Evolutionary conservation across 805 yeast genomes (phyloP).

Genomic region (Cyberlindnera sargentensis): DNA sequence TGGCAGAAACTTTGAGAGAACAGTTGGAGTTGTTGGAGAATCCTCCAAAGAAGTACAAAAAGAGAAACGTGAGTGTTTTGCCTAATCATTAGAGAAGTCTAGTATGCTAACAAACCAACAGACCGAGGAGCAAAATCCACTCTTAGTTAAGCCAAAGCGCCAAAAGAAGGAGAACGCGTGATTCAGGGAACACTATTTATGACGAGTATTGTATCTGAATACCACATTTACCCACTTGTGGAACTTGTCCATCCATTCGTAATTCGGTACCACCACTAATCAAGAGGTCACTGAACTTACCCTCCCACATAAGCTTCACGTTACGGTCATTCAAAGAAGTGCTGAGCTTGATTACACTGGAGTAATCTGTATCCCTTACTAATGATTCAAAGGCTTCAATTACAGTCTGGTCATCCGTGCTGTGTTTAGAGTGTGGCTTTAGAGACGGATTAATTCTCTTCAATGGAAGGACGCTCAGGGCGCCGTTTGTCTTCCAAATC

Average conservation of each 20-base stretch:
- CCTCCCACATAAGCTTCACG: conserved; percentile 77
- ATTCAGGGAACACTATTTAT: conserved; percentile 14
- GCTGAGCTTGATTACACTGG: conserved; percentile 67
- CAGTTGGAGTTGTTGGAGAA: conserved; percentile 50
- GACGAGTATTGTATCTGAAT: conserved; percentile 57
- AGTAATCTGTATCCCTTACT: conserved; percentile 47
- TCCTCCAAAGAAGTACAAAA: conserved; percentile 30
- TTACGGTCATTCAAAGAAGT: conserved; percentile 59
- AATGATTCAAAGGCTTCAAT: conserved; percentile 44
- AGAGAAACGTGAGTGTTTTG: conserved; percentile 14
- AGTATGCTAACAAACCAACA: conserved; percentile 3
- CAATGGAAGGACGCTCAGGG: conserved; percentile 1
- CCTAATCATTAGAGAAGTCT: background rate
- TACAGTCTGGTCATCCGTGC: conserved; percentile 31
- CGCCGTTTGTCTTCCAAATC: conserved; percentile 48
- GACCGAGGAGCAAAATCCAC: conserved; percentile 10
- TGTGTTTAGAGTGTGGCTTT: conserved; percentile 25
- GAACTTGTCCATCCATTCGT: conserved; percentile 35
- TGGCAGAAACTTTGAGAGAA: conserved; percentile 58
- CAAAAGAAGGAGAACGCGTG: conserved; percentile 5
- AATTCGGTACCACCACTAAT: conserved; percentile 67
- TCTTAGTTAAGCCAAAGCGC: conserved; percentile 10
- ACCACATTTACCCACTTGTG: conserved; percentile 48
- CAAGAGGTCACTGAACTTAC: conserved; percentile 72
- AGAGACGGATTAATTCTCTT: conserved; percentile 22